A percentile compares a stretch with the other conserved stretches of the same genome.
These are phyloP conservation scores for Phytopythium kandeliae DNA, from an alignment of 352 stramenopile genomes.

Conservation along the genomic window DNA sequence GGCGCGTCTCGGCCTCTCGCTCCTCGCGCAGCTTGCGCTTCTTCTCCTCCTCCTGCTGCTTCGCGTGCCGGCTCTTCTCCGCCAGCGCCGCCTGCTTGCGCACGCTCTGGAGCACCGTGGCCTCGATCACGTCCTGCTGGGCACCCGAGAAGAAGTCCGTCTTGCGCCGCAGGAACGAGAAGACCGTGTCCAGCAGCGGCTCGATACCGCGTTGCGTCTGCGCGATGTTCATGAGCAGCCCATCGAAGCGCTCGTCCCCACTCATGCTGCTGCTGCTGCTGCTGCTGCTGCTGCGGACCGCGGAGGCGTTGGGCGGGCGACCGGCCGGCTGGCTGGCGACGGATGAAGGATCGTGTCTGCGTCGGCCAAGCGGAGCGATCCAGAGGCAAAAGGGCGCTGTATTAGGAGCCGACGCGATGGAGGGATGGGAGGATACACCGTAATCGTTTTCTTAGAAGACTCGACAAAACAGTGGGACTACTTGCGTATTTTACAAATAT, in stretches of 20 bases:
- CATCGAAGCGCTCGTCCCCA: constrained; percentile 84
- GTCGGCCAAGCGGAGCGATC: too few species aligned
- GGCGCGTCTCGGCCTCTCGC: constrained; percentile 31
- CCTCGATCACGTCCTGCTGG: constrained; percentile 60
- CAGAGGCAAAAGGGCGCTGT: too few species aligned
- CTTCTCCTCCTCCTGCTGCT: constrained; percentile 68
- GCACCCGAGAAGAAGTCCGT: constrained; percentile 98
- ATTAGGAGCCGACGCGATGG: too few species aligned
- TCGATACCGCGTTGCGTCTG: constrained; percentile 97
- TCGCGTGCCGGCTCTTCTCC: constrained; percentile 73
- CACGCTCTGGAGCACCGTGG: constrained; percentile 86
- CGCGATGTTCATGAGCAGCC: constrained; percentile 96
- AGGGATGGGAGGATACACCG: too few species aligned
- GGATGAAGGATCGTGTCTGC: too few species aligned
- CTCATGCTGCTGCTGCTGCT: constrained; percentile 42
- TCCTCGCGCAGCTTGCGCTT: constrained; percentile 59
- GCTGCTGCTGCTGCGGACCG: too few species aligned
- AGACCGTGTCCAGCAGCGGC: constrained; percentile 96
- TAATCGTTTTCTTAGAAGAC: too few species aligned
- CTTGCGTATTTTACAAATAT: too few species aligned
- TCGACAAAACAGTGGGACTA: too few species aligned
- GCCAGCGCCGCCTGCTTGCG: constrained; percentile 89
- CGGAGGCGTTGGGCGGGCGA: too few species aligned
- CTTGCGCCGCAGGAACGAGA: constrained; percentile 98
- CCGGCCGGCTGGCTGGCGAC: too few species aligned